These are phyloP conservation scores for Arachnomyces sp. DNA, from an alignment of 2,329 filamentous ascomycete species.

Conservation along the genomic window DNA sequence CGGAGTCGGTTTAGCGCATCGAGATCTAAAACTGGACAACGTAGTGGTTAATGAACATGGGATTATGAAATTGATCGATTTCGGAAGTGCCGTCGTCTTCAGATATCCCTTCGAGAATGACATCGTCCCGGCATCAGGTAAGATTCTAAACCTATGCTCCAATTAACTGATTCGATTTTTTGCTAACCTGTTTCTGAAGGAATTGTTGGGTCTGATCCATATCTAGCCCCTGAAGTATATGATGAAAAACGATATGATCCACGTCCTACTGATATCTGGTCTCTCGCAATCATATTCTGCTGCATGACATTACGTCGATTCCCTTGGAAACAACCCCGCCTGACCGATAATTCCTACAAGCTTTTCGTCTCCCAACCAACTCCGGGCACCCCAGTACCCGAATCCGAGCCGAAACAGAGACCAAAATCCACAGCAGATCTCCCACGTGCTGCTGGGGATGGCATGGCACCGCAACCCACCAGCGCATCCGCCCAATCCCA, in stretches of 20 bases:
- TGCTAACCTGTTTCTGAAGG: slow-evolving; percentile 37
- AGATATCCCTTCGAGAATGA: slow-evolving; percentile 94
- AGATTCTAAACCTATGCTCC: slow-evolving; percentile 27
- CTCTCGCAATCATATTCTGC: slow-evolving; percentile 94
- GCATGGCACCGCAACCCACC: not conserved
- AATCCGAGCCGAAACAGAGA: slow-evolving; percentile 29
- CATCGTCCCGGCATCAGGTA: slow-evolving; percentile 72
- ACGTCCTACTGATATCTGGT: slow-evolving; percentile 93
- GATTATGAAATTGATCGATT: slow-evolving; percentile 99
- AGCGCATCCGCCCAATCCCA: slow-evolving; percentile 4
- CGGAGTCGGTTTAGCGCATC: slow-evolving; percentile 87
- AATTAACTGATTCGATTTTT: not conserved
- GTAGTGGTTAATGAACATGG: slow-evolving; percentile 93
- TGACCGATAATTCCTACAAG: slow-evolving; percentile 90
- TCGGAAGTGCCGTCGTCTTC: slow-evolving; percentile 94
- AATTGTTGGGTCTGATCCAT: slow-evolving; percentile 83
- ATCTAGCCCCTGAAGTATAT: slow-evolving; percentile 93
- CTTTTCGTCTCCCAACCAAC: slow-evolving; percentile 83
- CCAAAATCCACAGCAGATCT: slow-evolving; percentile 31
- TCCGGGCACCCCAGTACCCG: slow-evolving; percentile 50
- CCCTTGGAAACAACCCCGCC: slow-evolving; percentile 89
- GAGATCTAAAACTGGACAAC: slow-evolving; percentile 94
- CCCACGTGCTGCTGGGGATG: slow-evolving; percentile 19
- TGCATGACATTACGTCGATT: slow-evolving; percentile 96
- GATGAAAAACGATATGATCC: slow-evolving; percentile 90